Evolutionary conservation across 139 green algal species (phyloP).

Genomic region (Picochlorum costavermella): DNA sequence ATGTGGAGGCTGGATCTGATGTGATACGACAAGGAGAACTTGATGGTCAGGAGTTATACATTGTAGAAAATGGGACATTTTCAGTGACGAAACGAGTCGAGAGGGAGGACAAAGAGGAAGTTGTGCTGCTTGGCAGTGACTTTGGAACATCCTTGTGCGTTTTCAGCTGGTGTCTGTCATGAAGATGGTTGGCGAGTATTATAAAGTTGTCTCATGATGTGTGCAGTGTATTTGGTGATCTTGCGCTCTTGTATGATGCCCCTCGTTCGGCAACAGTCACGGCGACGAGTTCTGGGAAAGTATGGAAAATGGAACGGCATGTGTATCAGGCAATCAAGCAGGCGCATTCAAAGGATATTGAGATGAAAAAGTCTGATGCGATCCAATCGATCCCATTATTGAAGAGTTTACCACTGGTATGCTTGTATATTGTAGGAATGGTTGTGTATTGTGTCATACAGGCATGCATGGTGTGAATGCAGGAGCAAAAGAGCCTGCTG

Average conservation of each 20-base stretch:
- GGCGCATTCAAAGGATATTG: not conserved
- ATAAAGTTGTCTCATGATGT: not conserved
- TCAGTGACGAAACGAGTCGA: slow-evolving; percentile 31
- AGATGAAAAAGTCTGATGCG: not conserved
- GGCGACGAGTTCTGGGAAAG: slow-evolving; percentile 45
- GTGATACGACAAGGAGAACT: slow-evolving; percentile 67
- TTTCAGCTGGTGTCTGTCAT: not conserved
- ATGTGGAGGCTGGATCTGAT: slow-evolving; percentile 34
- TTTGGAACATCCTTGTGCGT: not conserved
- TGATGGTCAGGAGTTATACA: slow-evolving; percentile 50
- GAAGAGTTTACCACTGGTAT: not conserved
- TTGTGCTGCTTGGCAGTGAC: not conserved
- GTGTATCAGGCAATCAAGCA: slow-evolving; percentile 48
- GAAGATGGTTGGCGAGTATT: not conserved
- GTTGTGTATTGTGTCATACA: not conserved
- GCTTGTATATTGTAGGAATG: slow-evolving; percentile 47
- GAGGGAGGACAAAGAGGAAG: not conserved
- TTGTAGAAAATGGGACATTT: slow-evolving; percentile 48
- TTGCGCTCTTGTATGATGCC: slow-evolving; percentile 84
- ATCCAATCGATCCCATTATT: not conserved
- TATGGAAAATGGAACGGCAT: slow-evolving; percentile 72
- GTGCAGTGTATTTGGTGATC: slow-evolving; percentile 77
- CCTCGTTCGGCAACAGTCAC: slow-evolving; percentile 80
- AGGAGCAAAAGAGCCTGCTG: slow-evolving; percentile 59
- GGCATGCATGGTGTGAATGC: not conserved